Conservation (phyloP, 805 yeast genomes). For the Metschnikowia vanudenii region DNA sequence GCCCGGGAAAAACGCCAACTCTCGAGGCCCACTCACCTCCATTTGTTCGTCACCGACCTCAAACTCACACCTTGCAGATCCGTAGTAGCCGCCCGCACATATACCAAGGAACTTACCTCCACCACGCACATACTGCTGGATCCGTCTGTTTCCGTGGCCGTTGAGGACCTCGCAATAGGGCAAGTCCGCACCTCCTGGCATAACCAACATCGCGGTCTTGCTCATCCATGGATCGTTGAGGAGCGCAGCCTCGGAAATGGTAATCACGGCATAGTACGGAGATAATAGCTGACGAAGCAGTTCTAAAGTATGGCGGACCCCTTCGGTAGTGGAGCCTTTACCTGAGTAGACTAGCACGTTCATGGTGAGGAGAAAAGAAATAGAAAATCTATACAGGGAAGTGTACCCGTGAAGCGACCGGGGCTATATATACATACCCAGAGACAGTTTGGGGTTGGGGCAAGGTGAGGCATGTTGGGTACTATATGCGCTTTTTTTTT, state of each 20-base stretch:
- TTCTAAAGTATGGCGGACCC: conserved; percentile 80
- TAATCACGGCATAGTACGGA: conserved; percentile 83
- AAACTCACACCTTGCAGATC: conserved; percentile 72
- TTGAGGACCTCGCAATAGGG: conserved; percentile 76
- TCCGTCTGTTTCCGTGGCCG: conserved; percentile 63
- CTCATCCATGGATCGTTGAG: conserved; percentile 78
- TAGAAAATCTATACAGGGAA: too few relatives aligned
- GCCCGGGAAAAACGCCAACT: conserved; percentile 81
- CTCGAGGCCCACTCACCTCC: conserved; percentile 87
- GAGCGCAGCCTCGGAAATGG: conserved; percentile 61
- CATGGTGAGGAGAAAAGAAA: conserved; percentile 6
- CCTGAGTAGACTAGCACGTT: conserved; percentile 26
- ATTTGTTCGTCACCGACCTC: conserved; percentile 66
- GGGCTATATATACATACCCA: too few relatives aligned
- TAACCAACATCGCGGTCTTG: conserved; percentile 73
- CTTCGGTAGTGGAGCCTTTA: conserved; percentile 84
- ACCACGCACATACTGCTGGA: conserved; percentile 59
- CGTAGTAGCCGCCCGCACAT: conserved; percentile 95
- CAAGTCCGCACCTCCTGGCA: conserved; percentile 97
- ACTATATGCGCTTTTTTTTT: too few relatives aligned
- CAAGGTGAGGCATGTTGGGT: too few relatives aligned
- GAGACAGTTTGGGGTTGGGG: too few relatives aligned
- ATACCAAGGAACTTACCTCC: conserved; percentile 88
- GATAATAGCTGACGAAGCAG: conserved; percentile 72
- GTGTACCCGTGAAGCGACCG: too few relatives aligned